Evolutionary conservation across 805 yeast species (phyloP), one percentile per base, ranked within the genome.

Genomic region (Teunomyces gatunensis): DNA sequence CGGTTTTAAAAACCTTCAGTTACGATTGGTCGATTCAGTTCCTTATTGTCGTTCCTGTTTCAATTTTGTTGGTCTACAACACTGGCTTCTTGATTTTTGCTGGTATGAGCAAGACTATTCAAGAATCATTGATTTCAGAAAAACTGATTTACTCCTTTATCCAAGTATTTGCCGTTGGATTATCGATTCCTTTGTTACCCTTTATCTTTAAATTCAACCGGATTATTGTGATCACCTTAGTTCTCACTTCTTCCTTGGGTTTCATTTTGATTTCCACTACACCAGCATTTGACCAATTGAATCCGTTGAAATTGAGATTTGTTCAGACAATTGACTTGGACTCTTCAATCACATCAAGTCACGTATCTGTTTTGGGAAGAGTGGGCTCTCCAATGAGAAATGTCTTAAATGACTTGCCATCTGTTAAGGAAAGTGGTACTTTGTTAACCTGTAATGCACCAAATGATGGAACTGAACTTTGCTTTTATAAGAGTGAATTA

Each of bases 11-110:
- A 43, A 78, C 81, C 4, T 75, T 78, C 41, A 78, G 84, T 35
- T 88, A 85, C 59, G 96, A 86, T 57, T 90, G 97, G 96, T 74
- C 84, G 12, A 53, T 88, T 13, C 96, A 90, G 62, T 89, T 80
- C 57, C 54, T 87, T 28, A 51, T 83, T 1, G 61, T 85, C 13
- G 88, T 85, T 11, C 96, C 97, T 2, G 45, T 85, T 11, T 68
- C 85, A 1, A 68, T 83, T 2, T 74, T 78, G 29, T 58, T 84
- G 30, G 58, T 83, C n/a, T 76, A 80, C 55, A 76, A 79, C 47
- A 65, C 75, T 32, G 84, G 85, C 5, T 77, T 74, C 49, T 64
- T 87, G 48, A 57, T 83, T 1, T 59, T 88, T 29, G 83, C 82
- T 48, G 94, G 88, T 0, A 51, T 85, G 17, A 78, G 78, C 56